Base-by-base conservation (phyloP, 768 basidiomycete genomes). In the Amylocystis lapponica region DNA sequence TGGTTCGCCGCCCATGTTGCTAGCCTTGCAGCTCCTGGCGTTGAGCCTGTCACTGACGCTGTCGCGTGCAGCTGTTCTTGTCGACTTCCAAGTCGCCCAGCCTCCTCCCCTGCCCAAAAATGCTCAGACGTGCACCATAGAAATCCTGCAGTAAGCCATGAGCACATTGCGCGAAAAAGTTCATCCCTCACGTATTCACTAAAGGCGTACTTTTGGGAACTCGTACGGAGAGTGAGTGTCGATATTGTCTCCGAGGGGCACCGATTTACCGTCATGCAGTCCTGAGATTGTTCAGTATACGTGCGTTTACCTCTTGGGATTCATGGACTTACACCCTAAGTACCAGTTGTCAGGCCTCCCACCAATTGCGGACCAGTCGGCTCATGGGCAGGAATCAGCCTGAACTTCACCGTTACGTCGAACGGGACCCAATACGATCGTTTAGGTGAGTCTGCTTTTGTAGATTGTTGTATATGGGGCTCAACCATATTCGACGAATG, bases 381-480 rank as follows among this genome's bases (percentile, higher is more conserved):
- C 2, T 76, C 81, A 4, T 89, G 86, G 86, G 75, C 82, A 6
- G 85, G 76, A 0, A 70, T 89, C 25, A 83, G 78, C 8, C 66
- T 88, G 27, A 87, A 87, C 57, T 79, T 86, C 51, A 87, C 86
- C 0, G 83, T 82, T 16, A 82, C 83, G 3, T 80, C 78, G 43
- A 88, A 86, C 41, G 86, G 86, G 34, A 83, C 81, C 6, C 84
- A 86, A 56, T 86, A 75, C 46, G 84, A 86, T 55, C 75, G 85
- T 20, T 27, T 54, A n/a, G 53, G 53, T 54, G 31, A 17, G 43
- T 17, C 19, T 8, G 14, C 9, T 36, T 5, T 35, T 21, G 13
- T 20, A n/a, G n/a, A n/a, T n/a, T n/a, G n/a, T 6, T 25, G 32
- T 25, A 13, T 22, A 29, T 45, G n/a, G n/a, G n/a, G n/a, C 13